Evolutionary conservation across 495 filamentous ascomycete genomes (phyloP).

Genomic region (Pyrenula massariospora): DNA sequence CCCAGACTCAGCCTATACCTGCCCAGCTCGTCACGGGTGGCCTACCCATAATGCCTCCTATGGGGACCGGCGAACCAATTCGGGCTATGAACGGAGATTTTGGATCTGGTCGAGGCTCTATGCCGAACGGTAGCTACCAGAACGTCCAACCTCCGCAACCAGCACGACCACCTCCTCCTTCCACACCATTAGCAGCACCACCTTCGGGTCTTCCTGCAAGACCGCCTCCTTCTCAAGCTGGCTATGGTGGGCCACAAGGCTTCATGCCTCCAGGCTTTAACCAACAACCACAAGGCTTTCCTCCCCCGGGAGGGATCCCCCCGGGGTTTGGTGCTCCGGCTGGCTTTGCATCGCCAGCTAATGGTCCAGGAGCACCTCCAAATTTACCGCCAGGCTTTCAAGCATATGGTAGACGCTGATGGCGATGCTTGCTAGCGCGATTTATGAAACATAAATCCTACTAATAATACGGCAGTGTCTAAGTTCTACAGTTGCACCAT

Average conservation of each 20-base stretch:
- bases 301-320: conserved; percentile 33
- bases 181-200: conserved; percentile 44
- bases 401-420: conserved; percentile 31
- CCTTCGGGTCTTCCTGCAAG: conserved; percentile 69
- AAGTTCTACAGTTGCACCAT: no score
- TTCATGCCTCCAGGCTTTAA: conserved; percentile 49
- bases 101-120: conserved; percentile 21
- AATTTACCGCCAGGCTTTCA: conserved; percentile 38
- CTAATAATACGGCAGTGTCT: no score
- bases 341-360: conserved; percentile 25
- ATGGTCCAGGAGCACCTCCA: conserved; percentile 22
- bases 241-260: conserved; percentile 65
- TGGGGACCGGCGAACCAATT: conserved; percentile 42
- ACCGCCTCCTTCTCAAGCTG: conserved; percentile 65
- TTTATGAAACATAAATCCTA: no score
- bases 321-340: conserved; percentile 39
- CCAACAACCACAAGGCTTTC: conserved; percentile 26
- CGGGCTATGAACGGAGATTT: conserved; percentile 29
- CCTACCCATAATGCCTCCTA: conserved; percentile 41
- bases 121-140: conserved; percentile 24
- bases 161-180: conserved; percentile 25
- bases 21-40: conserved; percentile 32
- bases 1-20: conserved; percentile 47
- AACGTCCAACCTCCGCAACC: conserved; percentile 27
- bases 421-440: no score